Evolutionary conservation across 2,329 filamentous ascomycete species (phyloP).

Genomic region (Cladosporium halotolerans): DNA sequence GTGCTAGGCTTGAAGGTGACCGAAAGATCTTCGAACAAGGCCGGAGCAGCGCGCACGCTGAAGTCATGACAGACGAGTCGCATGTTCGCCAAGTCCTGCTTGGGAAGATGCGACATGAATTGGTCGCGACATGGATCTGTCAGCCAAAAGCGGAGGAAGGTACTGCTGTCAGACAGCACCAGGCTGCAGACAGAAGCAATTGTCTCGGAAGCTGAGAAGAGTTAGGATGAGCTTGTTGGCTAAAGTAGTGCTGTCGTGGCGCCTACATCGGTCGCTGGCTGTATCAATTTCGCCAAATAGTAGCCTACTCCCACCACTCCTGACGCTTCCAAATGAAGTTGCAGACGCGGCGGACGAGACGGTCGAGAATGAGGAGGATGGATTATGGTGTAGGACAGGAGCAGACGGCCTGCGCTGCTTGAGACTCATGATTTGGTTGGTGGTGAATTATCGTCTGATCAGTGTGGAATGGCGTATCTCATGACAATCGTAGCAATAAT

Average conservation of each 20-base stretch:
- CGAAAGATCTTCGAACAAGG: constrained; percentile 62
- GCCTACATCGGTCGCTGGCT: constrained; percentile 34
- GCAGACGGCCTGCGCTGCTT: constrained; percentile 22
- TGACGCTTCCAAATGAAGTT: constrained; percentile 29
- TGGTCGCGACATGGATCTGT: constrained; percentile 42
- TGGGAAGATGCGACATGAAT: constrained; percentile 37
- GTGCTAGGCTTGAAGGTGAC: constrained; percentile 67
- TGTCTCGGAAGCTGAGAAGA: constrained; percentile 37
- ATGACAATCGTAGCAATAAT: background rate
- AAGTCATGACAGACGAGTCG: constrained; percentile 64
- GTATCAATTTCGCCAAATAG: constrained; percentile 47
- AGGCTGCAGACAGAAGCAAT: constrained; percentile 45
- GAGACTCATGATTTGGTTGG: constrained; percentile 20
- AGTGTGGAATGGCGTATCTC: background rate
- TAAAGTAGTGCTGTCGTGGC: background rate
- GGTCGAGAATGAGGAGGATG: constrained; percentile 29
- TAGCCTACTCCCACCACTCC: constrained; percentile 33
- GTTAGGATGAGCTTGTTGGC: background rate
- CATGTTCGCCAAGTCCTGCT: constrained; percentile 42
- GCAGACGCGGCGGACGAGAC: constrained; percentile 27
- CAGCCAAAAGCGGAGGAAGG: constrained; percentile 46
- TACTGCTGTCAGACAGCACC: constrained; percentile 42
- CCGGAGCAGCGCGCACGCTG: constrained; percentile 62
- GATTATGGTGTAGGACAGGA: constrained; percentile 27
- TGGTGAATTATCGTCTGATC: background rate